These are phyloP conservation scores for Pezicula neosporulosa DNA, from an alignment of 2,329 filamentous ascomycete genomes.

Conservation along the genomic window DNA sequence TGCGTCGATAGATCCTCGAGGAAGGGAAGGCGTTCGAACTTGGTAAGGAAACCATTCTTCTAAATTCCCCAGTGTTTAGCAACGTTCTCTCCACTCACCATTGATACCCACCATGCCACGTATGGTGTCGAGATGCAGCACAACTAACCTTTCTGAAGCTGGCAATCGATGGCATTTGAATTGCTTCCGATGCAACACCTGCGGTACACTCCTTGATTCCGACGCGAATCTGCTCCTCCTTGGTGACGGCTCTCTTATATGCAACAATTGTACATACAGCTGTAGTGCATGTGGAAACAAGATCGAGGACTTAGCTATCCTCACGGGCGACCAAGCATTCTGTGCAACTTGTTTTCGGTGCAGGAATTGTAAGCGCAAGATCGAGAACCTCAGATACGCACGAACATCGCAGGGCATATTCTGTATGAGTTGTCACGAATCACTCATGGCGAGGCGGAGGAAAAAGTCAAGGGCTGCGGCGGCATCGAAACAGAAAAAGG, in stretches of 20 bases:
- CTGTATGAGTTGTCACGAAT: conserved; percentile 98
- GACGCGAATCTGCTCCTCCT: conserved; percentile 96
- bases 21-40: conserved; percentile 98
- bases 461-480: conserved; percentile 76
- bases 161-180: conserved; percentile 98
- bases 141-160: conserved; percentile 49
- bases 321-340: conserved; percentile 97
- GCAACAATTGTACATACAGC: conserved; percentile 99
- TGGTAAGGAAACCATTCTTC: conserved; percentile 54
- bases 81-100: conserved; percentile 3
- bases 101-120: background rate
- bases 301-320: conserved; percentile 95
- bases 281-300: conserved; percentile 96
- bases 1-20: conserved; percentile 73
- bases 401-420: conserved; percentile 98
- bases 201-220: conserved; percentile 91
- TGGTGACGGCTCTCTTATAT: conserved; percentile 95
- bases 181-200: conserved; percentile 97
- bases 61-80: background rate
- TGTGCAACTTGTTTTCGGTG: conserved; percentile 97
- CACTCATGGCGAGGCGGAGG: conserved; percentile 84
- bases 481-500: conserved; percentile 58
- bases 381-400: conserved; percentile 96
- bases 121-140: background rate
- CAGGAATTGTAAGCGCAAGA: conserved; percentile 97